Evolutionary conservation across 2,329 filamentous ascomycete genomes (phyloP), one percentile per base, ranked within the genome.

Genomic region (Talaromyces sp.): DNA sequence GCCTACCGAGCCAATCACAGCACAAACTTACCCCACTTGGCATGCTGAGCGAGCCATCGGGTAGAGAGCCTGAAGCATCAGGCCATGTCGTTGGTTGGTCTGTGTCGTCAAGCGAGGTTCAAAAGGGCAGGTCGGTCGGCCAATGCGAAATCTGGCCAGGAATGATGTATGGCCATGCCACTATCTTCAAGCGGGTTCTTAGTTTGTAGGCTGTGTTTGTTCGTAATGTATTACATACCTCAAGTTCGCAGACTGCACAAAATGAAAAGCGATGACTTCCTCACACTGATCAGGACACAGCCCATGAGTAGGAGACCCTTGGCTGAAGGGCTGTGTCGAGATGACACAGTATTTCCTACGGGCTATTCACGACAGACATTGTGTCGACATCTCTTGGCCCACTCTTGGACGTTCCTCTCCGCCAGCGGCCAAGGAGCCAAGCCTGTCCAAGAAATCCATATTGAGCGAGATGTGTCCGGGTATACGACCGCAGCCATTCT

Each of bases 401-500:
- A 59, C 56, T 59, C 56, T 59, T 59, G 37, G 56, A 43, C 27
- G 22, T 45, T 61, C 60, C 63, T 65, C 63, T 61, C 58, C 57
- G 63, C 63, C 63, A 65, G 63, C 57, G 57, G 54, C 45, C 47
- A 56, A 54, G 39, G 37, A 37, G 61, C 61, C 50, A 63, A 65
- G 63, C 63, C 35, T 33, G 31, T 35, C 60, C 59, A 62, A 61
- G 63, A 52, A 52, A 64, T 19, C 10, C 19, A 22, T 37, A 15
- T 17, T 56, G 52, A 39, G 33, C 10, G n/a, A 22, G 31, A 37
- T 39, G 37, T 37, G 25, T 52, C 49, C 33, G 25, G 49, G 49
- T 31, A 52, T 33, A 33, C 33, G 25, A 17, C 22, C 47, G 47
- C 47, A 50, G 49, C 49, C 19, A 58, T 19, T 60, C 62, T 64